Percentiles rank a stretch among this genome's conserved stretches.
These are phyloP conservation scores for Leucaena leucocephala DNA, from an alignment of 306 rosid species.

Conservation along the genomic window DNA sequence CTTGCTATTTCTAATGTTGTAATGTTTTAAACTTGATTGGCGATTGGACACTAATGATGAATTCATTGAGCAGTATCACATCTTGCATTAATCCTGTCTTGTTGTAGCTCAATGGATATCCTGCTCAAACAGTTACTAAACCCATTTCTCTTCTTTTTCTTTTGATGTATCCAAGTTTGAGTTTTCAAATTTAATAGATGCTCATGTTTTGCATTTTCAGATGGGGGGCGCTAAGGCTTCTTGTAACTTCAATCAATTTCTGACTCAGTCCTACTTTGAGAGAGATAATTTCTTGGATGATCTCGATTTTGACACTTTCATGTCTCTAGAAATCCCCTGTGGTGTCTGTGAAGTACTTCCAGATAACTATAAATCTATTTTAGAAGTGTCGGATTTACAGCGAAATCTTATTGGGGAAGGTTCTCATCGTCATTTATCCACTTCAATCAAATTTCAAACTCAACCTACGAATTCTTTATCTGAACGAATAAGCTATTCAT, in stretches of 20 bases:
- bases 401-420: slow-evolving; percentile 74
- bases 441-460: slow-evolving; percentile 51
- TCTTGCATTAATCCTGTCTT: slow-evolving; percentile 5
- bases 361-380: slow-evolving; percentile 35
- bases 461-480: slow-evolving; percentile 31
- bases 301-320: slow-evolving; percentile 57
- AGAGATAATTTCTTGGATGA: slow-evolving; percentile 46
- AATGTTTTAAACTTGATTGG: slow-evolving; percentile 7
- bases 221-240: slow-evolving; percentile 36
- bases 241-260: slow-evolving; percentile 42
- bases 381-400: slow-evolving; percentile 46
- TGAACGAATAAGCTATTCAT: slow-evolving; percentile 46
- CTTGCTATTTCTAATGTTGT: background rate
- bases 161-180: background rate
- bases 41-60: background rate
- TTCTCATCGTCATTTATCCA: slow-evolving; percentile 67
- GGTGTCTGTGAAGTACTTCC: slow-evolving; percentile 50
- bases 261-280: slow-evolving; percentile 63
- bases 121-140: background rate
- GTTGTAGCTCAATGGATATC: slow-evolving; percentile 1
- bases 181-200: background rate
- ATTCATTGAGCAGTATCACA: background rate
- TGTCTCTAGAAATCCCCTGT: slow-evolving; percentile 54
- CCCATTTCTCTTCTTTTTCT: background rate
- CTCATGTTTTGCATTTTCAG: slow-evolving; percentile 47